phyloP scores from a whole-genome alignment of 148 eudicot species.

The Hydrangea macrophylla region DNA sequence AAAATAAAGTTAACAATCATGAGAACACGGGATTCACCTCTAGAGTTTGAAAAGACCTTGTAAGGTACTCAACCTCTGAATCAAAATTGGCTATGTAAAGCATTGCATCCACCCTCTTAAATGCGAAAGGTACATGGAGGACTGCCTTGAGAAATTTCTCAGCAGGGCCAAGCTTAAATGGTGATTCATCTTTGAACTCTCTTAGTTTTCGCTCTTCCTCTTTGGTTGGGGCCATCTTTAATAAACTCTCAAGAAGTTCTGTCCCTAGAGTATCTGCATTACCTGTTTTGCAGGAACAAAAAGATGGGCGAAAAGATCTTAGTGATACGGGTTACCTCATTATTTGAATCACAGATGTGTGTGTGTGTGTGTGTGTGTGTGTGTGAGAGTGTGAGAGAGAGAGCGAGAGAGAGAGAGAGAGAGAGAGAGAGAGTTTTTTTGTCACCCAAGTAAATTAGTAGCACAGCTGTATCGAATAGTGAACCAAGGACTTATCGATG shows the following conservation, averaged over 20 bases:
- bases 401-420: not conserved
- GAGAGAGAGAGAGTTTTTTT: not conserved
- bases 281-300: conserved; percentile 38
- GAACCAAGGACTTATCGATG: not conserved
- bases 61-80: conserved; percentile 79
- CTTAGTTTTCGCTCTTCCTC: conserved; percentile 73
- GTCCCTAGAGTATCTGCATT: conserved; percentile 66
- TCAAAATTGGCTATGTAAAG: conserved; percentile 81
- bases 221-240: conserved; percentile 85
- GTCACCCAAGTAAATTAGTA: not conserved
- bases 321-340: not conserved
- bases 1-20: not conserved
- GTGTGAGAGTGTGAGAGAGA: no score
- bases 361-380: no score
- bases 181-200: conserved; percentile 65
- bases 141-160: conserved; percentile 88
- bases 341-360: no score
- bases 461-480: not conserved
- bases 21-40: conserved; percentile 48
- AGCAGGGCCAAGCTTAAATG: conserved; percentile 72
- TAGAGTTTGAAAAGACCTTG: conserved; percentile 62
- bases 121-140: conserved; percentile 77
- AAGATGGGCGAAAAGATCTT: not conserved
- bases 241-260: conserved; percentile 80
- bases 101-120: conserved; percentile 82